A percentile compares a stretch with the other conserved stretches of the same genome.
These are phyloP conservation scores for Onygenales sp. DNA, from an alignment of 2,329 filamentous ascomycete genomes.

Conservation along the genomic window DNA sequence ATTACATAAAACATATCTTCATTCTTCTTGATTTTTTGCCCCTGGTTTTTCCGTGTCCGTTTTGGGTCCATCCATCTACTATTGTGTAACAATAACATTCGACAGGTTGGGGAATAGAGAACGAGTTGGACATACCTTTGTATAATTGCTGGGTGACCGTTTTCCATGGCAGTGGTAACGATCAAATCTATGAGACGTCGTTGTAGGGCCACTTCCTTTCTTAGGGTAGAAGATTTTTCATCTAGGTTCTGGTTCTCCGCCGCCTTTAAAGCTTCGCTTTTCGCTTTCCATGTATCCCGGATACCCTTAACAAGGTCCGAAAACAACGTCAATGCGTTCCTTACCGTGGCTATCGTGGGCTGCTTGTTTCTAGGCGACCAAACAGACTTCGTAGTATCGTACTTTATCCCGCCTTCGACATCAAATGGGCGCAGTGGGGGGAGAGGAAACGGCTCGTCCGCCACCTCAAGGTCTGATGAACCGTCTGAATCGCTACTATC, in stretches of 20 bases:
- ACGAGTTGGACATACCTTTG: slow-evolving; percentile 37
- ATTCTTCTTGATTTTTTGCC: slow-evolving; percentile 11
- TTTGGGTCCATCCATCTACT: slow-evolving; percentile 23
- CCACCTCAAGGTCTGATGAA: slow-evolving; percentile 43
- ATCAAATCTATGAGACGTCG: slow-evolving; percentile 48
- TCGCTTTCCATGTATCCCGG: slow-evolving; percentile 53
- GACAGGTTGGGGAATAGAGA: slow-evolving; percentile 8
- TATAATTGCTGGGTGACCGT: slow-evolving; percentile 37
- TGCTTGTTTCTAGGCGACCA: slow-evolving; percentile 48
- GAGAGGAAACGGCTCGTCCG: slow-evolving; percentile 46
- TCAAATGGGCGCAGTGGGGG: slow-evolving; percentile 44
- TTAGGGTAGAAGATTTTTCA: slow-evolving; percentile 45
- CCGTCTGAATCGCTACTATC: slow-evolving; percentile 41
- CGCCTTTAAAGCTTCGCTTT: slow-evolving; percentile 45
- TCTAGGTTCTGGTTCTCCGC: slow-evolving; percentile 50
- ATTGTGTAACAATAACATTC: slow-evolving; percentile 14
- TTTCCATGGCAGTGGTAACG: slow-evolving; percentile 32
- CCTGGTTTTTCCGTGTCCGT: neutral
- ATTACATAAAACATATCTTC: slow-evolving; percentile 28
- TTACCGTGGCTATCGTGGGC: slow-evolving; percentile 42
- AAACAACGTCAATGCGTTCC: slow-evolving; percentile 45
- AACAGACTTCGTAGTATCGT: slow-evolving; percentile 52
- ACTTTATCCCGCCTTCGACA: slow-evolving; percentile 44
- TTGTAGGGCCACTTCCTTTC: slow-evolving; percentile 48
- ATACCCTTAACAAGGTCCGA: slow-evolving; percentile 52